Base-by-base conservation (phyloP, 148 eudicot species). In the Limonium bicolor region DNA sequence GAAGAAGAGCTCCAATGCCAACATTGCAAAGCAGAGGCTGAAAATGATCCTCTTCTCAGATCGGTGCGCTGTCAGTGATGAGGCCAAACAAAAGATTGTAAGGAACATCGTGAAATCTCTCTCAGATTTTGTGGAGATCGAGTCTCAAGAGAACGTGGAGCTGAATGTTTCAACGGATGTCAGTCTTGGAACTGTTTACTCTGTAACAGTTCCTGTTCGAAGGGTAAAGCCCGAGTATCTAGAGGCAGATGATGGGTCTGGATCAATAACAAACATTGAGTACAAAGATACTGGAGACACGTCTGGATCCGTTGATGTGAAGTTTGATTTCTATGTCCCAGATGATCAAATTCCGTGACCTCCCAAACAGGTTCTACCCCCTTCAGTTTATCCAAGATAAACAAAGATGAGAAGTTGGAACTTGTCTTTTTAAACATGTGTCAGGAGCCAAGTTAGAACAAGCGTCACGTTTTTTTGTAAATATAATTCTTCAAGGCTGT, bases 1-100 rank as follows among this genome's bases (percentile, higher is more conserved):
- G 12, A 65, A 46, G 50, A 73, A 44, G 51, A 77, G 48, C 52
- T 78, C 99, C 5, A 78, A 78, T 23, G 99, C 99, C 14, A 71
- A 68, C 51, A 76, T 85, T 24, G 99, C 99, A 37, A 90, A 90
- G 62, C 99, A 90, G 53, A 78, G 99, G 12, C 29, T 90, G 55
- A 81, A 76, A 61, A 90, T 90, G 99, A 90, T 90, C 56, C 72
- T 90, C 25, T 90, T 85, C 70, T 77, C 95, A 27, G 99, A 90
- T 60, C 67, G 99, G 10, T 90, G 99, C 64, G 99, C 77, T n/a
- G 99, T 90, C 30, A 90, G 85, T 20, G 88, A 90, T 3, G 99
- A 90, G 58, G 99, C 95, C 21, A 90, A 85, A 51, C 69, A 63
- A 78, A 78, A 72, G 61, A 90, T 90, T 36, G 99, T 90, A 61